Percentiles rank a stretch among this genome's conserved stretches.
These are phyloP conservation scores for Vigna reflexopilosa DNA, from an alignment of 306 rosid genomes.

Conservation along the genomic window DNA sequence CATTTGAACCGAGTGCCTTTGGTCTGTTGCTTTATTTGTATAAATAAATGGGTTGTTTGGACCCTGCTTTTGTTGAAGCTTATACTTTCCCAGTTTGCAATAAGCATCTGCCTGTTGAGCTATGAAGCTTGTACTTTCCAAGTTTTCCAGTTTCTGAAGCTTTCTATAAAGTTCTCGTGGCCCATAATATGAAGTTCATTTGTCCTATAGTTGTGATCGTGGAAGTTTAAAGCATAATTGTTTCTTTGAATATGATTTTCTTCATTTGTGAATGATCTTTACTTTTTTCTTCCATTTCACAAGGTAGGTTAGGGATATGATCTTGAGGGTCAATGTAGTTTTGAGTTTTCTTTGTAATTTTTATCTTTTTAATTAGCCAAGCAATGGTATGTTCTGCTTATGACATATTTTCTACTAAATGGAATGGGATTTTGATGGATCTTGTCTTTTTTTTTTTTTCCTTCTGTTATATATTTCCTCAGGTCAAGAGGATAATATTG, in stretches of 20 bases:
- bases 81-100: background rate
- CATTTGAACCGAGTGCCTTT: background rate
- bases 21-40: background rate
- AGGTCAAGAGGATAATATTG: constrained; percentile 88
- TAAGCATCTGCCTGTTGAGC: background rate
- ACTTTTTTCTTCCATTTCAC: background rate
- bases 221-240: constrained; percentile 21
- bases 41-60: background rate
- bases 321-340: too few species aligned
- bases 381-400: constrained; percentile 8
- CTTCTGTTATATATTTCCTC: constrained; percentile 43
- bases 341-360: too few species aligned
- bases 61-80: background rate
- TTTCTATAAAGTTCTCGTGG: background rate
- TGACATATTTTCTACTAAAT: constrained; percentile 30
- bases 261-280: constrained; percentile 14
- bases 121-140: background rate
- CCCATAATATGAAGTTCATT: background rate
- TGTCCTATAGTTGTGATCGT: background rate
- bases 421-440: constrained; percentile 19
- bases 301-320: background rate
- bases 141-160: constrained; percentile 24
- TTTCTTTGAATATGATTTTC: constrained; percentile 5
- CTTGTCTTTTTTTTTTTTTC: constrained; percentile 5
- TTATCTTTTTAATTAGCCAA: background rate